Conservation (phyloP, 805 yeast species). For the Clavispora phyllophila region DNA sequence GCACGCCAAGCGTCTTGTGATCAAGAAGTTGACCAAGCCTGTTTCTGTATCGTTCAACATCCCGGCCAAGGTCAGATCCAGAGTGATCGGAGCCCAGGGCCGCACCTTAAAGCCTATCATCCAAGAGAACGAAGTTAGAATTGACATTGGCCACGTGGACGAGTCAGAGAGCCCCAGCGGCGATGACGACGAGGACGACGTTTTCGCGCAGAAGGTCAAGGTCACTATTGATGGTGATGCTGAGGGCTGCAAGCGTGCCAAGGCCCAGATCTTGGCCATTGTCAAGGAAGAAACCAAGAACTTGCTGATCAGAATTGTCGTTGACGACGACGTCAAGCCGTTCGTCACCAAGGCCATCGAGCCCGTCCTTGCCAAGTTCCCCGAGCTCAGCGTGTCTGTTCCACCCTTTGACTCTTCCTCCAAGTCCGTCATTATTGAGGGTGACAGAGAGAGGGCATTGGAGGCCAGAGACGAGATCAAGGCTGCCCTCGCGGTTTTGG, state of each 20-base stretch:
- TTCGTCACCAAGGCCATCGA: constrained; percentile 23
- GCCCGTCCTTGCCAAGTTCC: constrained; percentile 17
- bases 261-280: constrained; percentile 60
- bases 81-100: constrained; percentile 86
- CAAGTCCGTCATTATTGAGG: constrained; percentile 49
- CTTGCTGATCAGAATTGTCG: constrained; percentile 45
- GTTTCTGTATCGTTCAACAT: constrained; percentile 54
- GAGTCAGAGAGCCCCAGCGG: constrained; percentile 20
- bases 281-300: constrained; percentile 70
- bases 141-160: constrained; percentile 54
- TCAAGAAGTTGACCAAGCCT: constrained; percentile 74
- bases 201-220: constrained; percentile 53
- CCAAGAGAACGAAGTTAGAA: constrained; percentile 58
- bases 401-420: constrained; percentile 35
- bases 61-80: constrained; percentile 73
- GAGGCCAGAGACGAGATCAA: constrained; percentile 50
- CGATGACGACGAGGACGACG: constrained; percentile 49
- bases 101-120: constrained; percentile 73
- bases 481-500: constrained; percentile 40
- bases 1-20: constrained; percentile 68
- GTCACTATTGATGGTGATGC: constrained; percentile 77
- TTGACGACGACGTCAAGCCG: constrained; percentile 34
- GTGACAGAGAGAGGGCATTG: constrained; percentile 64
- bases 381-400: constrained; percentile 27
- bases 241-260: constrained; percentile 76